phyloP scores from a whole-genome alignment of 2,329 filamentous ascomycete species.

The Trichoderma citrinoviride region DNA sequence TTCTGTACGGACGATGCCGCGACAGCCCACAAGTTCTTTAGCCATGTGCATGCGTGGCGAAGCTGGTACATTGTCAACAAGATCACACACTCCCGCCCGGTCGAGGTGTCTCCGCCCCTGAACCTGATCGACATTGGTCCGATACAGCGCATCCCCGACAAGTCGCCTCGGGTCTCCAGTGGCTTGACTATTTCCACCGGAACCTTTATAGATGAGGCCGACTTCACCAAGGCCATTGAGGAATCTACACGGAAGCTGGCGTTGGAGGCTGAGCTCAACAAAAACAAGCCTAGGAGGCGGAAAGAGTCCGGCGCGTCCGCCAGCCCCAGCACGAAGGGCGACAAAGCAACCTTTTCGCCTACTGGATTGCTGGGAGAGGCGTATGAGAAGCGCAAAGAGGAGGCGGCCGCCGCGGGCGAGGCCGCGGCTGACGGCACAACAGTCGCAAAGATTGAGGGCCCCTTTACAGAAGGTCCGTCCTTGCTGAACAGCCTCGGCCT shows the following conservation, averaged over 20 bases:
- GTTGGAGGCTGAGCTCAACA: slow-evolving; percentile 16
- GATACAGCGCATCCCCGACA: slow-evolving; percentile 6
- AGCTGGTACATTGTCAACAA: slow-evolving; percentile 87
- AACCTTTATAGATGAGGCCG: slow-evolving; percentile 21
- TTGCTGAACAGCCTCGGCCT: slow-evolving; percentile 46
- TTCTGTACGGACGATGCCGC: slow-evolving; percentile 75
- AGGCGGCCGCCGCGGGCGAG: slow-evolving; percentile 31
- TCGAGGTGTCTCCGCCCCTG: slow-evolving; percentile 28
- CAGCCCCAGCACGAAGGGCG: slow-evolving; percentile 20
- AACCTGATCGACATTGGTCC: slow-evolving; percentile 9
- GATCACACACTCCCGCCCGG: slow-evolving; percentile 51
- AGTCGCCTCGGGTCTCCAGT: slow-evolving; percentile 1
- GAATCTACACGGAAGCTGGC: slow-evolving; percentile 22
- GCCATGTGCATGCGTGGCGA: slow-evolving; percentile 74
- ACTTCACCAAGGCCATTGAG: slow-evolving; percentile 22
- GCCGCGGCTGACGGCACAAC: slow-evolving; percentile 29
- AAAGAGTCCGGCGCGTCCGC: slow-evolving; percentile 17
- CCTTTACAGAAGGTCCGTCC: slow-evolving; percentile 57
- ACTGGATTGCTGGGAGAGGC: slow-evolving; percentile 51
- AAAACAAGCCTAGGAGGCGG: slow-evolving; percentile 10
- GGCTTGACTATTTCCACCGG: slow-evolving; percentile 13
- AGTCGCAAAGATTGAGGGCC: slow-evolving; percentile 31
- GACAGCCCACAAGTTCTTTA: slow-evolving; percentile 67
- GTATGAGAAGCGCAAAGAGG: slow-evolving; percentile 47
- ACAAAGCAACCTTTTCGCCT: slow-evolving; percentile 46